Conservation (phyloP, 148 eudicot species). For the Rhododendron griersonianum region DNA sequence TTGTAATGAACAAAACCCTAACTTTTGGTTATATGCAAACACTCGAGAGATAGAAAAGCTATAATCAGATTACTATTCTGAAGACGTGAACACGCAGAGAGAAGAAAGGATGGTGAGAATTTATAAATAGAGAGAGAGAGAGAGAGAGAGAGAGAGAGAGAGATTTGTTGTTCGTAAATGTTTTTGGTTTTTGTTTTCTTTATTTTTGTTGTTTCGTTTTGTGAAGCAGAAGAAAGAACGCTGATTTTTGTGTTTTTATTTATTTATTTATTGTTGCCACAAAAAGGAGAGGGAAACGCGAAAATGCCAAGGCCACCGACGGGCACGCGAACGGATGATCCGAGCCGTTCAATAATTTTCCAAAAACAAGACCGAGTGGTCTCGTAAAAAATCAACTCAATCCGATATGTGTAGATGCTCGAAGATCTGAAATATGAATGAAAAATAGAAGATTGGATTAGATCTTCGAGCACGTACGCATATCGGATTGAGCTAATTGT, state of each 20-base stretch:
- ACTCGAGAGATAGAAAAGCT: not conserved
- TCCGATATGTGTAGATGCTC: too few relatives aligned
- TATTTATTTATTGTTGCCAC: not conserved
- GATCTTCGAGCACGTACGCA: too few relatives aligned
- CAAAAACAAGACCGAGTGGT: too few relatives aligned
- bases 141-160: not conserved
- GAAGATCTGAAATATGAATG: too few relatives aligned
- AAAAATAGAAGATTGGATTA: too few relatives aligned
- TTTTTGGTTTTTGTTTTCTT: not conserved
- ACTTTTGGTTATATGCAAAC: not conserved
- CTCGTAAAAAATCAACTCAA: too few relatives aligned
- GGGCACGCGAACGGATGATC: too few relatives aligned
- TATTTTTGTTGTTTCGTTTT: not conserved
- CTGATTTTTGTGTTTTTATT: not conserved
- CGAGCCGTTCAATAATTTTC: too few relatives aligned
- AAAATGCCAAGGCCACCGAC: too few relatives aligned
- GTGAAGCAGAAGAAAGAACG: not conserved
- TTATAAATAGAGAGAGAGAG: constrained; percentile 2
- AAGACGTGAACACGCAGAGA: not conserved
- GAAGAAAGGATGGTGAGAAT: constrained; percentile 6
- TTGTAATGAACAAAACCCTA: constrained; percentile 11
- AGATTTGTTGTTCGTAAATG: not conserved
- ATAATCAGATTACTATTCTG: not conserved
- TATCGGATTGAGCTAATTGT: too few relatives aligned
- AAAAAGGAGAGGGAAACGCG: not conserved